Base-by-base conservation (phyloP, 257 asterid species). In the Gentiana straminea region DNA sequence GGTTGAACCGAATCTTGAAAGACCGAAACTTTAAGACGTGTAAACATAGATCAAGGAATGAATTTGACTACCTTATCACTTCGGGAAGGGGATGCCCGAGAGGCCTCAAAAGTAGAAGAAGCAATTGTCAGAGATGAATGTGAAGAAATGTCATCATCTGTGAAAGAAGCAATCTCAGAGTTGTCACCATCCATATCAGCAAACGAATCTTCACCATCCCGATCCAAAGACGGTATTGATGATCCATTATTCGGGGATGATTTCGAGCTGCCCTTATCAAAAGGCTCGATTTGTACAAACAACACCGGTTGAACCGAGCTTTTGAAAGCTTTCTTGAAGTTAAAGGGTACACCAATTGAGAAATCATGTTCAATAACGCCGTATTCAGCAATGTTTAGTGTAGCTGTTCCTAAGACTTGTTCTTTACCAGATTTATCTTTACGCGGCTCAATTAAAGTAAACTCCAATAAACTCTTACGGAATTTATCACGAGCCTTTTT, bases 61-160 rank as follows among this genome's bases (percentile, higher is more conserved):
- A 64, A 61, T 32, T 51, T 53, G 47, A 56, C 8, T 65, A 84
- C 94, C 90, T 82, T 77, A 45, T 81, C 95, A 58, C 65, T 75
- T 49, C 13, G 84, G 65, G 95, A 80, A 5, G 89, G 90, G 41
- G 94, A 80, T 61, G 74, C 70, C 48, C 71, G 68, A 35, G 77
- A 68, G 61, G 70, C 69, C 64, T 73, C 89, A 61, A 76, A 63
- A 13, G 70, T 60, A 13, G 82, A 76, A 36, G 90, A 81, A 10
- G 82, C 78, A 55, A 76, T 72, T 43, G 84, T 79, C 76, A 73
- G 77, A 12, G 95, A 82, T 2, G 95, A 89, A 64, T 84, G 87
- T 2, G 91, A 77, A 24, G 94, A 86, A 58, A 66, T 67, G 60
- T 87, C 96, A 52, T 90, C 96, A 46, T 79, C 84, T 10, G 81